Conservation (phyloP, 2,329 filamentous ascomycete species). For the Purpureocillium lavendulum region DNA sequence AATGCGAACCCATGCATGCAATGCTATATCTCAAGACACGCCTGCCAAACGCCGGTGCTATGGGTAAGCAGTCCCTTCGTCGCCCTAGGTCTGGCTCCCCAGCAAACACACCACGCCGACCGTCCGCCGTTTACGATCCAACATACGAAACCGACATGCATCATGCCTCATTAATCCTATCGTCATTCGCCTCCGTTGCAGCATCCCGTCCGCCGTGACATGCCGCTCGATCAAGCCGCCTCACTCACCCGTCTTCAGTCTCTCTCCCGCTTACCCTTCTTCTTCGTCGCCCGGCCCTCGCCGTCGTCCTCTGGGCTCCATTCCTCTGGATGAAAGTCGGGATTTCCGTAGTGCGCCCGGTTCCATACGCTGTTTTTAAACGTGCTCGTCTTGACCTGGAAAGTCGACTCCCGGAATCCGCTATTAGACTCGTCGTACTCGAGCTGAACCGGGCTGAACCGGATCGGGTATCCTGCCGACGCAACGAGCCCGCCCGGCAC, state of each 20-base stretch:
- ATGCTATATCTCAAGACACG: background rate
- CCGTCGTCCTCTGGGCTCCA: constrained; percentile 32
- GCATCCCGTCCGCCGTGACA: too few relatives aligned
- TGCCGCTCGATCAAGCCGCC: too few relatives aligned
- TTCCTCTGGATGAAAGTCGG: constrained; percentile 38
- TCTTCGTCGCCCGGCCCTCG: constrained; percentile 19
- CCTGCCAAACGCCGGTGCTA: constrained; percentile 15
- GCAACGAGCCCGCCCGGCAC: constrained; percentile 2
- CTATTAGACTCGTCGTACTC: constrained; percentile 42
- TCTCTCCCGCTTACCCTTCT: constrained; percentile 14
- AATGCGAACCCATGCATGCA: too few relatives aligned
- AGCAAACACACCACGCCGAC: constrained; percentile 2
- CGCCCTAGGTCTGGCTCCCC: constrained; percentile 4
- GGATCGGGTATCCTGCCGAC: constrained; percentile 22
- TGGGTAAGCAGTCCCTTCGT: constrained; percentile 9
- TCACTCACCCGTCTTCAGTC: background rate
- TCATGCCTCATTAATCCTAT: too few relatives aligned
- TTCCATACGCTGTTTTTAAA: constrained; percentile 63
- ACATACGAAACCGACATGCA: too few relatives aligned
- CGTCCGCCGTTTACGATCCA: too few relatives aligned
- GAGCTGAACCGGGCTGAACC: constrained; percentile 40
- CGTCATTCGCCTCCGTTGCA: too few relatives aligned
- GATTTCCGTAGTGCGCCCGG: constrained; percentile 58
- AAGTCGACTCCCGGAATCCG: constrained; percentile 34
- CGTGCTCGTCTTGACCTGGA: constrained; percentile 42